Conservation (phyloP, 2,329 filamentous ascomycete genomes). For the Fusarium coicis region DNA sequence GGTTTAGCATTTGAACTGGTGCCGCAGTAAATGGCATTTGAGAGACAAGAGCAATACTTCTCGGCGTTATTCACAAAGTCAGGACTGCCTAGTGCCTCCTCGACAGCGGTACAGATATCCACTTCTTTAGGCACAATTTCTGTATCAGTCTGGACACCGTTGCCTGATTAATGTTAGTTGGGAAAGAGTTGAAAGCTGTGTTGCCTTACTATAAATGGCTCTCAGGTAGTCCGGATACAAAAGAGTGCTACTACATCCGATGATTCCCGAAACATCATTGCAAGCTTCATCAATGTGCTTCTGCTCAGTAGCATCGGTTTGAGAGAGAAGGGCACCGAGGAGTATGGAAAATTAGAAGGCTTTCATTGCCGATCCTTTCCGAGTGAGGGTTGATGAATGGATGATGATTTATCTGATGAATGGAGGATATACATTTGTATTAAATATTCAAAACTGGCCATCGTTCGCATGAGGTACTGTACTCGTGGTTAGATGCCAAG, state of each 20-base stretch:
- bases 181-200: fast-evolving
- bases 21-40: neutral
- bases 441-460: neutral
- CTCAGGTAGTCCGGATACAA: neutral
- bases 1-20: neutral
- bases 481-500: neutral
- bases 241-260: neutral
- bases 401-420: fast-evolving
- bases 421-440: neutral
- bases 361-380: neutral
- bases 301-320: neutral
- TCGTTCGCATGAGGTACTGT: neutral
- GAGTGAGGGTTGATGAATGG: fast-evolving
- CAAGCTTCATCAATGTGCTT: neutral
- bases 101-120: constrained; percentile 4
- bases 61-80: neutral
- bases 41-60: constrained; percentile 2
- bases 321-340: neutral
- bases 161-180: neutral
- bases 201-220: neutral
- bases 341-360: neutral
- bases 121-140: neutral
- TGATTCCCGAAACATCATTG: neutral
- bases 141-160: neutral
- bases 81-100: neutral